Evolutionary conservation across 1,284 basidiomycete genomes (phyloP).

Genomic region (Flammula alnicola): DNA sequence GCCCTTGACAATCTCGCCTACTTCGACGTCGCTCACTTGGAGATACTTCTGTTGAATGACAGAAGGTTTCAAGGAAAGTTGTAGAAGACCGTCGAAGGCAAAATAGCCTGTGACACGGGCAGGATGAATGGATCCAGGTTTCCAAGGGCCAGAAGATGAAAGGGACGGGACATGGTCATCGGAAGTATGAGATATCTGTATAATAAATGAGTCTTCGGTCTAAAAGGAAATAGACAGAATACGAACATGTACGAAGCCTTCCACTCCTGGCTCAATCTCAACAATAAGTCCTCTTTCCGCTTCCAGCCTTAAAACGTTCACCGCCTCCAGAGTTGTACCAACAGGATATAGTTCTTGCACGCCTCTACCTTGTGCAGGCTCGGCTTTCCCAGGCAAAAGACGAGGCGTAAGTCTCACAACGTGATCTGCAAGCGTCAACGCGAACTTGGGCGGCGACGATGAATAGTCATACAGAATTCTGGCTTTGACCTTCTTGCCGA

Average conservation of each 20-base stretch:
- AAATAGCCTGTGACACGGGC: slow-evolving; percentile 93
- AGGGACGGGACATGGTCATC: slow-evolving; percentile 89
- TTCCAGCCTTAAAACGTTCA: slow-evolving; percentile 78
- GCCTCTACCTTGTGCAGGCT: slow-evolving; percentile 30
- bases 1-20: slow-evolving; percentile 86
- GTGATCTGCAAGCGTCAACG: slow-evolving; percentile 79
- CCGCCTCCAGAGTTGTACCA: slow-evolving; percentile 73
- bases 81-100: slow-evolving; percentile 86
- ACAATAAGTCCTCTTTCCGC: slow-evolving; percentile 82
- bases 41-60: slow-evolving; percentile 89
- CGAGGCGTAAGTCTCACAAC: slow-evolving; percentile 60
- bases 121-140: slow-evolving; percentile 76
- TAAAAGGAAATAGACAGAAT: background rate
- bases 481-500: slow-evolving; percentile 89
- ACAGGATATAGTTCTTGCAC: slow-evolving; percentile 70
- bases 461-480: slow-evolving; percentile 86
- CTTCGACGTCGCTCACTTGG: slow-evolving; percentile 82
- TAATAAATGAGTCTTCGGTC: slow-evolving; percentile 9
- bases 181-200: slow-evolving; percentile 90
- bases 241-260: slow-evolving; percentile 88
- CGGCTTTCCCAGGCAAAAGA: slow-evolving; percentile 33
- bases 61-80: slow-evolving; percentile 84
- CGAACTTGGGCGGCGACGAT: slow-evolving; percentile 79
- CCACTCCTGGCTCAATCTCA: slow-evolving; percentile 63
- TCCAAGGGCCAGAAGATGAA: slow-evolving; percentile 80